A percentile compares a stretch with the other conserved stretches of the same genome.
Evolutionary conservation across 1,284 basidiomycete genomes (phyloP).

Genomic region (Pterulicium gracile): DNA sequence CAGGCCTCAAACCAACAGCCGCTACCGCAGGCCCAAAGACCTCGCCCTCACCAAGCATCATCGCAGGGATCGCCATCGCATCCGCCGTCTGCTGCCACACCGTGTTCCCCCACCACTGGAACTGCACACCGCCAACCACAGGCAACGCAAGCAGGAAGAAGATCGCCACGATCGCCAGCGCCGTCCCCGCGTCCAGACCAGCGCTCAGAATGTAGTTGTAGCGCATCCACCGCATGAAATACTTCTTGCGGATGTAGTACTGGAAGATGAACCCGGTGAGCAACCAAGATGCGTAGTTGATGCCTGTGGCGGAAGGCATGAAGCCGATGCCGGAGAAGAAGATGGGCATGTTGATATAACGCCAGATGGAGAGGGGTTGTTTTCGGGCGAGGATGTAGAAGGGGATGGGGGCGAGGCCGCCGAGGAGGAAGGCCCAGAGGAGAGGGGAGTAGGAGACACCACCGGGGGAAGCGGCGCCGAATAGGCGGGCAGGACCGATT

Average conservation of each 20-base stretch:
- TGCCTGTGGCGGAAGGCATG: constrained; percentile 67
- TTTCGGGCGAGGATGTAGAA: constrained; percentile 74
- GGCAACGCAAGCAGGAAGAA: constrained; percentile 23
- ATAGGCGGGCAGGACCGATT: neutral
- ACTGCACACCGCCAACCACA: neutral
- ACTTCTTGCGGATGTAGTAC: constrained; percentile 27
- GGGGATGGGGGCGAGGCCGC: constrained; percentile 63
- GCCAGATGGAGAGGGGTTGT: constrained; percentile 66
- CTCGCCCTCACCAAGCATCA: neutral
- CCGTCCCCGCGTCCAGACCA: constrained; percentile 20
- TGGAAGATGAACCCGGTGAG: constrained; percentile 35
- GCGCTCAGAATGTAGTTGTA: constrained; percentile 17
- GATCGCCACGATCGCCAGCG: constrained; percentile 18
- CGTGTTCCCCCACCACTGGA: constrained; percentile 59
- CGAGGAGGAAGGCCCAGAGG: constrained; percentile 69
- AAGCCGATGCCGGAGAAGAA: constrained; percentile 52
- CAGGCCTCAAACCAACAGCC: no score
- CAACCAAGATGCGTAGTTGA: constrained; percentile 60
- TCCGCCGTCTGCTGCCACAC: neutral
- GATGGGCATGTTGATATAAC: constrained; percentile 73
- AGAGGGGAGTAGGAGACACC: constrained; percentile 36
- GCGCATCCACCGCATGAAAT: constrained; percentile 36
- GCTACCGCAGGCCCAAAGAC: neutral
- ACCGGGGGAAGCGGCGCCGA: neutral
- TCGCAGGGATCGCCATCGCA: neutral